phyloP scores from a whole-genome alignment of 2,329 filamentous ascomycete genomes.

The Colletotrichum trifolii region DNA sequence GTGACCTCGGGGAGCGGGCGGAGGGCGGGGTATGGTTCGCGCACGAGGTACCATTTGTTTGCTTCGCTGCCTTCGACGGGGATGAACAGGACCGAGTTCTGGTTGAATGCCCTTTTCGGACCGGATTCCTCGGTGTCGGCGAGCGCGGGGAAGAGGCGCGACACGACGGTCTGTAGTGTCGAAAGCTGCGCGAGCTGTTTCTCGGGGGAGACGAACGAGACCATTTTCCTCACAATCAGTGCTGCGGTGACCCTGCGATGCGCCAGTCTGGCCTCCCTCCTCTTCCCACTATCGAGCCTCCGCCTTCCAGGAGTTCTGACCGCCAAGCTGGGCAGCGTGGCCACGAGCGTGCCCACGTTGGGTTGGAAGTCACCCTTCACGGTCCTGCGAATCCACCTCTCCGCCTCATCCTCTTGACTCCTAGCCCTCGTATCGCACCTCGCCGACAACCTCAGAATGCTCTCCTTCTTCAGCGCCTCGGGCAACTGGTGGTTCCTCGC shows the following conservation, averaged over 20 bases:
- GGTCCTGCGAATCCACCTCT: constrained; percentile 61
- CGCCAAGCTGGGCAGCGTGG: constrained; percentile 55
- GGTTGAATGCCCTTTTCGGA: constrained; percentile 53
- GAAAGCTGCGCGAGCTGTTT: constrained; percentile 52
- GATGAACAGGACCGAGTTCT: constrained; percentile 52
- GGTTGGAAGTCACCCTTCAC: constrained; percentile 60
- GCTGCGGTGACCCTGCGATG: constrained; percentile 58
- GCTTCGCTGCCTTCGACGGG: constrained; percentile 46
- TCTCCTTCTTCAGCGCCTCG: constrained; percentile 71
- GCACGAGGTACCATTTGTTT: constrained; percentile 57
- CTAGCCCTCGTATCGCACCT: constrained; percentile 58
- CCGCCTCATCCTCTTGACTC: constrained; percentile 62
- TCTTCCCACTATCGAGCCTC: constrained; percentile 19
- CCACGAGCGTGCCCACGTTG: constrained; percentile 59
- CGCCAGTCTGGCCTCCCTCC: constrained; percentile 43
- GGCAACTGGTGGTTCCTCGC: constrained; percentile 71
- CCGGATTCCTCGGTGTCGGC: constrained; percentile 14
- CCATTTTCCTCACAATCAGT: constrained; percentile 58
- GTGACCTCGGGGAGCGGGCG: constrained; percentile 45
- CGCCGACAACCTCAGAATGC: constrained; percentile 70
- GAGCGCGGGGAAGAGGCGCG: constrained; percentile 61
- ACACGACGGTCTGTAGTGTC: constrained; percentile 58
- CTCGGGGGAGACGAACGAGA: constrained; percentile 63
- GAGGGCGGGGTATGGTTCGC: constrained; percentile 57
- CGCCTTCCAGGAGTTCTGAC: constrained; percentile 32